Evolutionary conservation across 768 basidiomycete species (phyloP).

Genomic region (Boletus rubropictus): DNA sequence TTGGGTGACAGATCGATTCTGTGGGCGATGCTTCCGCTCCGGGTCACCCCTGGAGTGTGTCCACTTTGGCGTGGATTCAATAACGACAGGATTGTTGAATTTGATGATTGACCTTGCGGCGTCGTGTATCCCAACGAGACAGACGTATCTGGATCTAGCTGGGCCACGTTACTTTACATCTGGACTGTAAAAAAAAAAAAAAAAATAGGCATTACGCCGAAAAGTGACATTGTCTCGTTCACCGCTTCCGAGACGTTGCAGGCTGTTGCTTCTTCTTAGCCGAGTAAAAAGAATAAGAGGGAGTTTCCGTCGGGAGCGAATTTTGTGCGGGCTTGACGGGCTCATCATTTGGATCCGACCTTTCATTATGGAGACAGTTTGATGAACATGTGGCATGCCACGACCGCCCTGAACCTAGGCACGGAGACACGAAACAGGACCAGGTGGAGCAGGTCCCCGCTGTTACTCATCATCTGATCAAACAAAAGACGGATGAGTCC

Average conservation of each 20-base stretch:
- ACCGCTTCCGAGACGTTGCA: background rate
- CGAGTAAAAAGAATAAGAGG: background rate
- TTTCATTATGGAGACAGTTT: background rate
- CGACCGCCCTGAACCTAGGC: background rate
- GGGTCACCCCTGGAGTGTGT: too few species aligned
- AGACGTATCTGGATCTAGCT: background rate
- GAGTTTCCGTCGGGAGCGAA: constrained; percentile 2
- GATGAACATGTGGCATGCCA: background rate
- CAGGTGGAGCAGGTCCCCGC: background rate
- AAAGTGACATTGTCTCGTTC: background rate
- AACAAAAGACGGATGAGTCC: background rate
- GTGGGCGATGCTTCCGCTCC: background rate
- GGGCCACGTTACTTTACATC: background rate
- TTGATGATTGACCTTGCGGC: constrained; percentile 7
- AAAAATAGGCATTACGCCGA: background rate
- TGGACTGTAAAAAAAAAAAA: background rate
- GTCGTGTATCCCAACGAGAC: background rate
- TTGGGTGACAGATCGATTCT: background rate
- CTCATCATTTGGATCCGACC: background rate
- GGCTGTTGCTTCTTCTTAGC: background rate
- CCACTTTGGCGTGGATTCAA: background rate
- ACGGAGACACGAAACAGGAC: background rate
- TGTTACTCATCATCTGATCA: background rate
- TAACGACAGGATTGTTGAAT: background rate
- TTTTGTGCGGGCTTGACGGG: constrained; percentile 3